Percentiles rank a stretch among this genome's conserved stretches.
These are phyloP conservation scores for Colletotrichum sp. DNA, from an alignment of 2,329 filamentous ascomycete species.

Conservation along the genomic window DNA sequence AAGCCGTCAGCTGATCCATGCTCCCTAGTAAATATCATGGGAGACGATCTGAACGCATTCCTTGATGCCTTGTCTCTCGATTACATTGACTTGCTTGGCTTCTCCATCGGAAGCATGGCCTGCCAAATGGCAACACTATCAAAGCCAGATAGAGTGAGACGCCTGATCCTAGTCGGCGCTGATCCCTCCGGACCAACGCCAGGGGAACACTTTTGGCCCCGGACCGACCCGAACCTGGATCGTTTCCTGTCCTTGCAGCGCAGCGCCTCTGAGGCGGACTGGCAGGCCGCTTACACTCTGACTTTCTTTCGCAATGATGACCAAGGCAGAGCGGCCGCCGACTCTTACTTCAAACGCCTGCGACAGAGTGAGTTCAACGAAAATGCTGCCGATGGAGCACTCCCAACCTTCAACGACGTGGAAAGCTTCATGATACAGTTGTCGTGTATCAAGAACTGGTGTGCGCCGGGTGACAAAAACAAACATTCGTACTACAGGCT, in stretches of 20 bases:
- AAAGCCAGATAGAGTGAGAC: neutral
- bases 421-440: conserved; percentile 8
- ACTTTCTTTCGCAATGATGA: conserved; percentile 9
- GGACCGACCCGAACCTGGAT: neutral
- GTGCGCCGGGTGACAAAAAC: neutral
- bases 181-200: neutral
- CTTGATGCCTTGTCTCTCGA: neutral
- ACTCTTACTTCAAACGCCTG: neutral
- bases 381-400: neutral
- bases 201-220: conserved; percentile 5
- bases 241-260: neutral
- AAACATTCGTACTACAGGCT: conserved; percentile 2
- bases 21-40: neutral
- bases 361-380: conserved; percentile 9
- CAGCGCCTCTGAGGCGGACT: neutral
- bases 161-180: neutral
- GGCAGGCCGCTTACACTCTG: neutral
- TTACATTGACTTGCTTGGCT: conserved; percentile 1
- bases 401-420: conserved; percentile 1
- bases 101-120: conserved; percentile 5
- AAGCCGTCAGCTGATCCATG: neutral
- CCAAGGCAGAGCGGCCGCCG: neutral
- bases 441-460: neutral
- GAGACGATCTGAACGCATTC: conserved; percentile 5
- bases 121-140: conserved; percentile 1